Evolutionary conservation across 345 rosid genomes (phyloP).

Genomic region (Hevea brasiliensis): DNA sequence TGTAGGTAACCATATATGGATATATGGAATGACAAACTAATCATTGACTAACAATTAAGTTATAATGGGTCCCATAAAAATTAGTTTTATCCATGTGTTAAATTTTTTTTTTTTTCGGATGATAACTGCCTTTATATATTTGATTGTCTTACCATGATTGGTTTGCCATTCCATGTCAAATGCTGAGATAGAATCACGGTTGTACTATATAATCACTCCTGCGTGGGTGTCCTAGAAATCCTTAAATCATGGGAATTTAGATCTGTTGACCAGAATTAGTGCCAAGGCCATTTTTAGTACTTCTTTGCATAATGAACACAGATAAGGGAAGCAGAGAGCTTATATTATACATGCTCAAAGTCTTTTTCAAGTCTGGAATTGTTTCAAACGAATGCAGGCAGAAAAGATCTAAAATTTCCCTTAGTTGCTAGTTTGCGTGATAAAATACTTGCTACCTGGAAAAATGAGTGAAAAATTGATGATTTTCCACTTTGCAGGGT

Average conservation of each 20-base stretch:
- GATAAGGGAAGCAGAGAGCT: background rate
- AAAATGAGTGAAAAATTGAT: background rate
- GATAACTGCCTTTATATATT: too few species aligned
- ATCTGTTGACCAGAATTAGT: background rate
- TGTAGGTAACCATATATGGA: too few species aligned
- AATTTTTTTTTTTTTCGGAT: too few species aligned
- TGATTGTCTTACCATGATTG: too few species aligned
- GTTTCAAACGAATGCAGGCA: background rate
- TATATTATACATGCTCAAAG: background rate
- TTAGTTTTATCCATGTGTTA: too few species aligned
- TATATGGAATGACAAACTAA: too few species aligned
- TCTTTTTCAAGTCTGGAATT: background rate
- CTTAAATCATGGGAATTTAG: background rate
- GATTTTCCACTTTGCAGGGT: conserved; percentile 54
- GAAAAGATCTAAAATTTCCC: background rate
- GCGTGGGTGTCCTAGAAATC: background rate
- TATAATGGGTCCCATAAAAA: too few species aligned
- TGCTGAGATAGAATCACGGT: too few species aligned
- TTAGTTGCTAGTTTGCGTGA: background rate
- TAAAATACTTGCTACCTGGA: background rate
- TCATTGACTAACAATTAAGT: too few species aligned
- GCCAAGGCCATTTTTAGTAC: too few species aligned
- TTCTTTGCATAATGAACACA: background rate
- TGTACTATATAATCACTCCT: too few species aligned
- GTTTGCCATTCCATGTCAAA: too few species aligned